Evolutionary conservation across 495 filamentous ascomycete species (phyloP).

Genomic region (Tuber calosporum): DNA sequence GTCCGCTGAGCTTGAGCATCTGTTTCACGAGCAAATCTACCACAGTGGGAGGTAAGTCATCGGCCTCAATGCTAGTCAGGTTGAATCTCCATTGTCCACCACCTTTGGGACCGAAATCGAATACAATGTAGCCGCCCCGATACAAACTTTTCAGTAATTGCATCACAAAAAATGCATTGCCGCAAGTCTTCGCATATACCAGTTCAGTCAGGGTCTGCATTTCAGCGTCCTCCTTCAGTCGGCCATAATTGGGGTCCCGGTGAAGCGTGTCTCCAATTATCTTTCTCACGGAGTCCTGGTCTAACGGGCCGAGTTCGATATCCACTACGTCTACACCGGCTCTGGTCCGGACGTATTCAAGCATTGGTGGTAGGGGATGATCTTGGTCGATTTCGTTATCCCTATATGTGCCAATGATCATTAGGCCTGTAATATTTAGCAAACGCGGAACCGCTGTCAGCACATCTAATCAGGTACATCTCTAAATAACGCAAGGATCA

Average conservation of each 20-base stretch:
- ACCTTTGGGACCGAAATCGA: slow-evolving; percentile 37
- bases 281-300: slow-evolving; percentile 37
- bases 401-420: slow-evolving; percentile 41
- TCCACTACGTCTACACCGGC: slow-evolving; percentile 39
- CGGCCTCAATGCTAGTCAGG: slow-evolving; percentile 39
- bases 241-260: slow-evolving; percentile 34
- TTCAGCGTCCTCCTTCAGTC: slow-evolving; percentile 36
- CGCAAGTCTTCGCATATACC: slow-evolving; percentile 40
- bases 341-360: slow-evolving; percentile 37
- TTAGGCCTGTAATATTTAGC: slow-evolving; percentile 28
- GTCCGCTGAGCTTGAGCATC: slow-evolving; percentile 37
- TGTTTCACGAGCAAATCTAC: slow-evolving; percentile 41
- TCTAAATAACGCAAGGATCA: slow-evolving; percentile 11
- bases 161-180: slow-evolving; percentile 42
- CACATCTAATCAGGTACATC: slow-evolving; percentile 8
- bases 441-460: slow-evolving; percentile 20
- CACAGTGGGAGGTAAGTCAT: slow-evolving; percentile 39
- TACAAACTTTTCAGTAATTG: slow-evolving; percentile 40
- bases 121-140: slow-evolving; percentile 37
- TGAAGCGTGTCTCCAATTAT: slow-evolving; percentile 42
- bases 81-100: slow-evolving; percentile 41
- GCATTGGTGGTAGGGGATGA: slow-evolving; percentile 38
- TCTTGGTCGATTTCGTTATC: slow-evolving; percentile 39
- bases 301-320: slow-evolving; percentile 36
- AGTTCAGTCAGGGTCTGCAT: slow-evolving; percentile 41